A percentile compares a stretch with the other conserved stretches of the same genome.
Evolutionary conservation across 192 early-diverging fungal species (phyloP).

Genomic region (Cetraspora pellucida): DNA sequence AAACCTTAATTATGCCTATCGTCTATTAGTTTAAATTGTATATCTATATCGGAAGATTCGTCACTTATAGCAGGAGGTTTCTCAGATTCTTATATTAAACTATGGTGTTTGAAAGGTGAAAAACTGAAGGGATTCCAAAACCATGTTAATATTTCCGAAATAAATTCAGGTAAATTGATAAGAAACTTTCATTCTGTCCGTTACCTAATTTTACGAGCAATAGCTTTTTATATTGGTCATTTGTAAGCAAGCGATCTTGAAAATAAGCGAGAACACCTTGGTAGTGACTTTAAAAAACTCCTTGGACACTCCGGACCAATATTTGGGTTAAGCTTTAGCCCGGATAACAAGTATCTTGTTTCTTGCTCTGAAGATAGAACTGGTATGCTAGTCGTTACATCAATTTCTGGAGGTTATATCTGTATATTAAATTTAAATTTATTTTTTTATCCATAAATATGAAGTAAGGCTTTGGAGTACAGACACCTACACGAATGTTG

Average conservation of each 20-base stretch:
- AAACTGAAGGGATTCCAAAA: constrained; percentile 66
- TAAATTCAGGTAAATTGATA: constrained; percentile 38
- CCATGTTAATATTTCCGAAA: constrained; percentile 59
- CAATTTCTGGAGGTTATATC: background rate
- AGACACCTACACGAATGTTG: constrained; percentile 89
- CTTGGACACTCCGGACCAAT: constrained; percentile 93
- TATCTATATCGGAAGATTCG: constrained; percentile 80
- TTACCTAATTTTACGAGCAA: too few species aligned
- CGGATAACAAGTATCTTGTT: constrained; percentile 82
- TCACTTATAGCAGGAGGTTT: constrained; percentile 87
- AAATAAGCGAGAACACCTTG: constrained; percentile 59
- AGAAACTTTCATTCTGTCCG: background rate
- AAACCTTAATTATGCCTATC: constrained; percentile 3
- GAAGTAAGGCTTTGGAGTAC: constrained; percentile 94
- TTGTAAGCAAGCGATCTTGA: constrained; percentile 61
- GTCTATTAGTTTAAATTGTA: constrained; percentile 72
- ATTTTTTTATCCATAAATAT: constrained; percentile 16
- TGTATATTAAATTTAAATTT: background rate
- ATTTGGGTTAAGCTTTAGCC: constrained; percentile 84
- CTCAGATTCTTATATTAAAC: constrained; percentile 87
- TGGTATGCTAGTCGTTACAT: constrained; percentile 46
- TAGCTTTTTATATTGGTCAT: constrained; percentile 7
- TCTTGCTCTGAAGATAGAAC: constrained; percentile 92
- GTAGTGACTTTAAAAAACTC: constrained; percentile 63
- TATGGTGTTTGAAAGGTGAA: constrained; percentile 88